phyloP scores from a whole-genome alignment of 2,329 filamentous ascomycete genomes.

The Pochonia chlamydosporia region DNA sequence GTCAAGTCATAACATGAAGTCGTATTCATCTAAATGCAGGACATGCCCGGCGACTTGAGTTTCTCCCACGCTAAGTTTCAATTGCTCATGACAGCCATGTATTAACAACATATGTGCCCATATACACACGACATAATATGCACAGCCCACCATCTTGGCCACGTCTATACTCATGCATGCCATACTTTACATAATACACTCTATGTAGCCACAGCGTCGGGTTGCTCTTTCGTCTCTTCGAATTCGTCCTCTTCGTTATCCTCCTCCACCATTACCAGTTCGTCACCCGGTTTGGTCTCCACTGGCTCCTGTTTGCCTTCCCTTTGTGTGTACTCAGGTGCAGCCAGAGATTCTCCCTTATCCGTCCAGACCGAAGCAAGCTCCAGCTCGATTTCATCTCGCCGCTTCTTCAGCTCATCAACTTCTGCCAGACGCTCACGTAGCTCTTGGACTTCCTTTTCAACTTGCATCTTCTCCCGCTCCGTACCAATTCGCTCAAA shows the following conservation, averaged over 20 bases:
- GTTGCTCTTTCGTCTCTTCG: conserved; percentile 2
- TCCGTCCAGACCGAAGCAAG: conserved; percentile 60
- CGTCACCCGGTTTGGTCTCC: not conserved
- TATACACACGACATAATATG: no score
- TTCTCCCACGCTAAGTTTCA: no score
- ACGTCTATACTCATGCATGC: no score
- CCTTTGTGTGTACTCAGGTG: conserved; percentile 36
- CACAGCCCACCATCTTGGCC: no score
- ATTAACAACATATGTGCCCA: no score
- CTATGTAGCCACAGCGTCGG: not conserved
- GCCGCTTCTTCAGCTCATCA: conserved; percentile 73
- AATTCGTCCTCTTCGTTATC: not conserved
- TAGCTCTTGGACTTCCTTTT: conserved; percentile 83
- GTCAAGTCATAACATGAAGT: no score
- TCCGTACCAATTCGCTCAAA: conserved; percentile 92
- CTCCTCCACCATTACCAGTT: not conserved
- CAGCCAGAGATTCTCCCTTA: conserved; percentile 39
- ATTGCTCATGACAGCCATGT: no score
- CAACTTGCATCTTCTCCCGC: conserved; percentile 86
- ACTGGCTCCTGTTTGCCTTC: conserved; percentile 4
- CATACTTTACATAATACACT: not conserved
- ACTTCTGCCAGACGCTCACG: conserved; percentile 75
- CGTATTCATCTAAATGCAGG: no score
- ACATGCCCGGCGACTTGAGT: no score
- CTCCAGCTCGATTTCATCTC: conserved; percentile 77